A percentile compares a stretch with the other conserved stretches of the same genome.
phyloP scores from a whole-genome alignment of 192 early-diverging fungal genomes.

The Coemansia sp. region DNA sequence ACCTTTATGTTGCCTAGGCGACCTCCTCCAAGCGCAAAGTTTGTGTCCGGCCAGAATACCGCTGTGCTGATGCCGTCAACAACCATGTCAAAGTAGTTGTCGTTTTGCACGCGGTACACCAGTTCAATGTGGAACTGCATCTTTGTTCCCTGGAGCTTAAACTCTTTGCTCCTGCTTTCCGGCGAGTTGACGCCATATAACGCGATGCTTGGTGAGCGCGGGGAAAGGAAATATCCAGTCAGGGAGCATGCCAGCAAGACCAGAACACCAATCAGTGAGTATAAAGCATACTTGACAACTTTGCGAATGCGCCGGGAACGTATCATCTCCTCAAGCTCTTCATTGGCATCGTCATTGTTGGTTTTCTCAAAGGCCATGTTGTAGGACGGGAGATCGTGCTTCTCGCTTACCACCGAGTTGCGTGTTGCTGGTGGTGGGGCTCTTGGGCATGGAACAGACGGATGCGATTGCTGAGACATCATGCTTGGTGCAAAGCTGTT shows the following conservation, averaged over 20 bases:
- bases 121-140: conserved; percentile 52
- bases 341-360: conserved; percentile 24
- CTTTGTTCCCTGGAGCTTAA: conserved; percentile 50
- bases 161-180: conserved; percentile 19
- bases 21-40: conserved; percentile 53
- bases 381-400: conserved; percentile 35
- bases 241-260: conserved; percentile 28
- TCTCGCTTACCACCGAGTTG: conserved; percentile 21
- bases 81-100: conserved; percentile 47
- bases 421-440: conserved; percentile 11
- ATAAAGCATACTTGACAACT: conserved; percentile 27
- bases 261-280: conserved; percentile 14
- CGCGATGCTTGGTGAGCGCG: conserved; percentile 32
- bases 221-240: conserved; percentile 38
- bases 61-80: conserved; percentile 51
- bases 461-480: conserved; percentile 19
- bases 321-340: conserved; percentile 46
- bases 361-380: conserved; percentile 14
- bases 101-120: conserved; percentile 50
- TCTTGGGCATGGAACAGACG: conserved; percentile 10
- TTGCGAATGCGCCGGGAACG: conserved; percentile 29
- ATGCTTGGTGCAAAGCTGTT: conserved; percentile 16
- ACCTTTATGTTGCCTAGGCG: conserved; percentile 43
- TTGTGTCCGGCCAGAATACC: conserved; percentile 51
- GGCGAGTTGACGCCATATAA: conserved; percentile 40